Base-by-base conservation (phyloP, 1,284 basidiomycete genomes). In the Inonotus hispidus region DNA sequence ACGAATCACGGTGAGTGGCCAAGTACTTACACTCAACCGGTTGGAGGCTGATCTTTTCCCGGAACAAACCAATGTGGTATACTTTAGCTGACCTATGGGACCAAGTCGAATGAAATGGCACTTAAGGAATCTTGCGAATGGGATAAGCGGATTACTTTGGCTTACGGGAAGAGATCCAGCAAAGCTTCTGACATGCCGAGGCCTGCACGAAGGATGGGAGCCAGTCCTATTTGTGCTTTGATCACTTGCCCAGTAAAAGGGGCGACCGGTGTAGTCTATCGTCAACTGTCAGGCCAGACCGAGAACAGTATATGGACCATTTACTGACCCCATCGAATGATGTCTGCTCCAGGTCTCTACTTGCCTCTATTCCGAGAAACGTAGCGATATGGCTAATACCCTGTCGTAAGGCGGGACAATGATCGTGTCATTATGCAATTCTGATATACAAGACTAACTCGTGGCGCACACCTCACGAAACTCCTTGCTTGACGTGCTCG, bases 161-260 rank as follows among this genome's bases (percentile, higher is more conserved):
- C 83, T 56, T 80, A 89, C 73, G 93, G 93, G 71, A 94, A 92
- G 46, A 94, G 77, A 58, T 83, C 82, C 64, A 95, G 77, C 70
- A 95, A 71, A 64, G 91, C 85, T 67, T 97, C 93, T 0, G 90
- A 85, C 92, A 98, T 95, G n/a, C 93, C 93, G 61, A 95, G 77
- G 21, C 95, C 95, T 14, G 95, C 95, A 55, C 95, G 87, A 60
- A 98, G 77, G 69, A 98, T 93, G 37, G 95, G 95, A 2, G 92
- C 88, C 57, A 98, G 74, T 6, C 93, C 95, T 62, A 98, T 84
- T 53, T 83, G 82, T 16, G 89, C 82, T 69, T 85, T 88, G 71
- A 92, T 82, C 35, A 69, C 70, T 1, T 80, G 81, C 29, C 90
- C 90, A 32, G 75, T 83, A 72, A 91, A 92, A 11, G 80, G 73